Evolutionary conservation across 2,329 filamentous ascomycete genomes (phyloP), one percentile per base, ranked within the genome.

Genomic region (Fusarium xyrophilum): DNA sequence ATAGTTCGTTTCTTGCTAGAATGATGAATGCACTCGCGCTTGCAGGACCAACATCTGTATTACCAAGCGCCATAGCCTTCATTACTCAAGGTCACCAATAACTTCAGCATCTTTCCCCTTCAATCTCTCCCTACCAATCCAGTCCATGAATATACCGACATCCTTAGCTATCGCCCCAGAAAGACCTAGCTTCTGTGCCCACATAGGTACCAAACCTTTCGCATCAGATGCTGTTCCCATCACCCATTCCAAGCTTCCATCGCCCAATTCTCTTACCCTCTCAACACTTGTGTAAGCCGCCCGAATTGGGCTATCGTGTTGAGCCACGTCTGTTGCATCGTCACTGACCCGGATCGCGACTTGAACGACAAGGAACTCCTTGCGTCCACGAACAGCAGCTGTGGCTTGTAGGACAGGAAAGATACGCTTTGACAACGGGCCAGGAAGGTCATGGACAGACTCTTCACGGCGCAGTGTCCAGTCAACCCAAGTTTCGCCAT

Each of bases 141-240:
- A 93, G 5, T 79, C 78, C 66, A 93, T 74, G 69, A 93, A 92
- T 70, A 90, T 79, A 8, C 87, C 86, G 10, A 93, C 91, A 74
- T 93, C 91, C 79, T 92, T 91, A 21, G 86, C 86, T 50, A 93
- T 83, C 63, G 86, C 83, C 3, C 83, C 84, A 3, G 89, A 86
- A 50, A 92, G 82, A 6, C 85, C 87, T 75, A 86, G 72, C 65
- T 87, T 88, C 81, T 93, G 91, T 69, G 90, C 75, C 81, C 83
- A 88, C 75, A 84, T 81, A 1, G 92, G 92, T 58, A 94, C 73
- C 30, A 84, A 77, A 0, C 92, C 92, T 56, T 84, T 83, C 0
- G 91, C 91, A 76, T 94, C 86, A 62, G 88, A 91, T 14, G 89
- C 86, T 13, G 91, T 94, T 12, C 88, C 90, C 90, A 95, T 94